A percentile compares a stretch with the other conserved stretches of the same genome.
Evolutionary conservation across 1,139 yeast genomes (phyloP).

Genomic region (Geotrichum candidum): DNA sequence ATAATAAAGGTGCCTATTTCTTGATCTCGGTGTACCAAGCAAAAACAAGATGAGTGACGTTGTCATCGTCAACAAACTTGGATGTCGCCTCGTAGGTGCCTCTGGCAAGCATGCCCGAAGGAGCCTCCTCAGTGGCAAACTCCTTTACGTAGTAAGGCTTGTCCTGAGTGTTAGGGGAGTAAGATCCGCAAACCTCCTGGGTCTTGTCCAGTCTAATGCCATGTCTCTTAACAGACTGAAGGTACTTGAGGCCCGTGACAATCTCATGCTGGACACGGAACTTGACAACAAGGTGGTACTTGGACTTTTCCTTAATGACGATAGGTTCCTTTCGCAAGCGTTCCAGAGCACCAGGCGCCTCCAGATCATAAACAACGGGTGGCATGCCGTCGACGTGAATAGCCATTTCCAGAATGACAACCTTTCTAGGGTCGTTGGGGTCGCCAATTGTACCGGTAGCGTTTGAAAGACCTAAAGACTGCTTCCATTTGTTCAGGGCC

Average conservation of each 20-base stretch:
- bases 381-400: constrained; percentile 58
- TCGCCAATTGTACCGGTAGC: constrained; percentile 54
- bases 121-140: constrained; percentile 85
- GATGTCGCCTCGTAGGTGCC: constrained; percentile 79
- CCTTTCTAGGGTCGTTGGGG: constrained; percentile 69
- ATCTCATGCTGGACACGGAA: constrained; percentile 88
- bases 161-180: constrained; percentile 80
- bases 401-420: constrained; percentile 72
- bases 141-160: constrained; percentile 72
- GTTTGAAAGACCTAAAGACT: constrained; percentile 60
- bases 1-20: constrained; percentile 35
- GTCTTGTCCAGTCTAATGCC: constrained; percentile 83
- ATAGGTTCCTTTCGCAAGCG: constrained; percentile 52
- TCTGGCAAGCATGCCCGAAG: constrained; percentile 82
- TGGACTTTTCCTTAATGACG: constrained; percentile 70
- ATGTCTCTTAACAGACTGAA: constrained; percentile 77
- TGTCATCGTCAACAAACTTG: constrained; percentile 85
- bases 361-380: constrained; percentile 48
- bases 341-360: constrained; percentile 38
- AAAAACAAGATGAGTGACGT: constrained; percentile 61
- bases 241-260: constrained; percentile 82
- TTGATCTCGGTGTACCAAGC: constrained; percentile 85
- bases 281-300: constrained; percentile 65
- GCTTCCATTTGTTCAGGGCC: constrained; percentile 88
- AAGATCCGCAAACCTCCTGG: constrained; percentile 86